A percentile compares a stretch with the other conserved stretches of the same genome.
These are phyloP conservation scores for Rhynchospora breviuscula DNA, from an alignment of 176 grass and related monocot species.

Conservation along the genomic window DNA sequence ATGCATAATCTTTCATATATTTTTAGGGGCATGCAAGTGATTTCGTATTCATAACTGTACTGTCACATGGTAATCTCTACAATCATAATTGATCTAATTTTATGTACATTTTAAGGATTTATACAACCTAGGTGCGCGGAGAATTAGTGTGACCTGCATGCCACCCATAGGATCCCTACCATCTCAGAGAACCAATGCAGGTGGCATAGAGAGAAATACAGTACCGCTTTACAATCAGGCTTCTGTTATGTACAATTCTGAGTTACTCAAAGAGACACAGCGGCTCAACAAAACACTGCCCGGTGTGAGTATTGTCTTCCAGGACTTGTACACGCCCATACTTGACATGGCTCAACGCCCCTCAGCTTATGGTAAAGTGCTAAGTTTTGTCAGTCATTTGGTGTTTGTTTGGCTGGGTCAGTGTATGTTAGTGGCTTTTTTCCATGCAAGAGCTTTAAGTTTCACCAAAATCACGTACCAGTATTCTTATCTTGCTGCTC, in stretches of 20 bases:
- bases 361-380: conserved; percentile 41
- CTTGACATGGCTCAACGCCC: conserved; percentile 67
- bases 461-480: neutral
- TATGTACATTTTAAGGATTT: conserved; percentile 32
- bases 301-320: conserved; percentile 42
- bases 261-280: conserved; percentile 50
- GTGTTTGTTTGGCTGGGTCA: neutral
- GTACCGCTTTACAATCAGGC: conserved; percentile 72
- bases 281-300: conserved; percentile 53
- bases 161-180: conserved; percentile 81
- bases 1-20: too few relatives aligned
- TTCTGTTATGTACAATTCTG: conserved; percentile 46
- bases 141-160: conserved; percentile 35
- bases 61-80: neutral
- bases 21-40: neutral
- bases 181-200: conserved; percentile 70
- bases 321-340: conserved; percentile 60
- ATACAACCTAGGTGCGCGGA: conserved; percentile 41
- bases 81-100: conserved; percentile 11
- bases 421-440: neutral
- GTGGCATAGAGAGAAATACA: conserved; percentile 56
- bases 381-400: neutral
- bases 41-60: neutral
- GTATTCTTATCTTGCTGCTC: neutral
- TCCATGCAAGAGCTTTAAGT: neutral